Evolutionary conservation across 164 flowering plant genomes (phyloP), one percentile per base, ranked within the genome.

Genomic region (Litsea cubeba): DNA sequence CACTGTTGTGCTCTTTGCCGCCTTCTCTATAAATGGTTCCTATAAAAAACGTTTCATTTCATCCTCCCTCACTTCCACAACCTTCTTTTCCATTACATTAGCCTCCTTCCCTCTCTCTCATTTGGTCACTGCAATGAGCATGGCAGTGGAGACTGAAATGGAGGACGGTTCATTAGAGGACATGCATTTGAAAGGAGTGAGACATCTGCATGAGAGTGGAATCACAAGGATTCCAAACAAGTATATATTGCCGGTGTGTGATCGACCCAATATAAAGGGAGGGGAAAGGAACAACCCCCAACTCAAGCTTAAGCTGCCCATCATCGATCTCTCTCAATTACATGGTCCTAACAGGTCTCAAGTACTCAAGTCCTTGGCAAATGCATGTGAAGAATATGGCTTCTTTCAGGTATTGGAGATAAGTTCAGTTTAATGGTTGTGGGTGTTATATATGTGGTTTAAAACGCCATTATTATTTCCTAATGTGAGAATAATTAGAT

Each of bases 311-410:
- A 79, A 84, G 66, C 75, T 95, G 64, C 97, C 97, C 26, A 25
- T 88, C 26, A 87, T 95, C 40, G 98, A 95, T 80, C 81, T 92
- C 35, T 83, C 90, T 0, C 82, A 91, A 51, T 69, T 92, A 46
- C 88, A 78, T 57, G 90, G 92, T 6, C 73, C 95, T 0, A 78
- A 85, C 50, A 77, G 94, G 50, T 26, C 84, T 12, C 76, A 79
- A 62, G 89, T 81, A 70, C 90, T 95, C n/a, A 17, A 80, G 3
- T 78, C 86, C 26, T 87, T 95, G 12, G 73, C 93, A n/a, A 66
- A 77, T 15, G 98, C 97, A 40, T 95, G 98, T 50, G 81, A 89
- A 75, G 76, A 85, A 12, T 87, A 87, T 68, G 97, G 97, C 0
- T 87, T 92, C 77, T 92, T 92, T 75, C 97, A 92, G 95, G 97